phyloP scores from a whole-genome alignment of 1,139 yeast genomes.

The Candida tropicalis region DNA sequence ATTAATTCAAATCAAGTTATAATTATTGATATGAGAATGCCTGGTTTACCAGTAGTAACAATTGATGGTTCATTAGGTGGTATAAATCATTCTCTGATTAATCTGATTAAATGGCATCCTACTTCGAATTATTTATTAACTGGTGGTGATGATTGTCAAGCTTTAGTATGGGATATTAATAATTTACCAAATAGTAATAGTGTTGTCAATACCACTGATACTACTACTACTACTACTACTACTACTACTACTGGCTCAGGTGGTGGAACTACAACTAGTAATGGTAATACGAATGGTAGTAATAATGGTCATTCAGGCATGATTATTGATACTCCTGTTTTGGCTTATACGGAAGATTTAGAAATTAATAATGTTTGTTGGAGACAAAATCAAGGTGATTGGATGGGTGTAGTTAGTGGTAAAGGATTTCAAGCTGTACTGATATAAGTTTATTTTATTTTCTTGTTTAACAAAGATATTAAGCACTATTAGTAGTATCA shows the following conservation, averaged over 20 bases:
- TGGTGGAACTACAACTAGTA: constrained; percentile 5
- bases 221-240: constrained; percentile 7
- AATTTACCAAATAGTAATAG: constrained; percentile 21
- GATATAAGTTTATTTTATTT: constrained; percentile 23
- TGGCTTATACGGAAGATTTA: constrained; percentile 59
- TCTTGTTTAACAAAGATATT: background rate
- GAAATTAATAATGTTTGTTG: constrained; percentile 81
- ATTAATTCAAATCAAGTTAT: constrained; percentile 67
- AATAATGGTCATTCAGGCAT: constrained; percentile 16
- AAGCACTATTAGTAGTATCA: background rate
- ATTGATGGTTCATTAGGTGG: constrained; percentile 68
- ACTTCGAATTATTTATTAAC: constrained; percentile 64
- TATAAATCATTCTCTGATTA: constrained; percentile 55
- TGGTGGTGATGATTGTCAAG: constrained; percentile 92
- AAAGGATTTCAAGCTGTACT: constrained; percentile 77
- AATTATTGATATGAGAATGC: constrained; percentile 83
- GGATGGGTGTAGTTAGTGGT: constrained; percentile 84
- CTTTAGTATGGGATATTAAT: constrained; percentile 78
- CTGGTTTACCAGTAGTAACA: constrained; percentile 75
- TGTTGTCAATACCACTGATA: constrained; percentile 4
- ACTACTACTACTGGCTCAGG: constrained; percentile 15
- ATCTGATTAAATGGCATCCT: constrained; percentile 86
- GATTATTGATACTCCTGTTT: constrained; percentile 46
- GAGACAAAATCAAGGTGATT: constrained; percentile 65
- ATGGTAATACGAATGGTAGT: constrained; percentile 6